Conservation (phyloP, 192 early-diverging fungal species). For the Allomyces macrogynus region DNA sequence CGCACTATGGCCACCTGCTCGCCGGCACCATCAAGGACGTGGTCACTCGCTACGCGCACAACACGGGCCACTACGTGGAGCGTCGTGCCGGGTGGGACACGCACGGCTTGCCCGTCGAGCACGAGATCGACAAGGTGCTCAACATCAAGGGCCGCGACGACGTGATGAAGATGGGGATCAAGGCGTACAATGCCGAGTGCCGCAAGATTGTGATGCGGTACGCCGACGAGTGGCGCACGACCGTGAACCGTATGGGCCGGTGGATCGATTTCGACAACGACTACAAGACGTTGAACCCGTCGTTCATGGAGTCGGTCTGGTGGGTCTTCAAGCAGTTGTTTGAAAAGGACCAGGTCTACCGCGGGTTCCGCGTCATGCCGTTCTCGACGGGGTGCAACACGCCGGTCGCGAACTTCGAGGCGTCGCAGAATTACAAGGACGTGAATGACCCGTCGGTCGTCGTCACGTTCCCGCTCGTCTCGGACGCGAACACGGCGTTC, state of each 20-base stretch:
- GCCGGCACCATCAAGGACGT: conserved; percentile 99
- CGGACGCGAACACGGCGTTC: conserved; percentile 54
- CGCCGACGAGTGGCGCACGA: conserved; percentile 71
- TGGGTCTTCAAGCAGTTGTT: conserved; percentile 97
- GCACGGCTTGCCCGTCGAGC: conserved; percentile 76
- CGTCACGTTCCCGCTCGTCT: conserved; percentile 79
- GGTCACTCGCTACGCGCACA: conserved; percentile 86
- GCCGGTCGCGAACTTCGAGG: conserved; percentile 93
- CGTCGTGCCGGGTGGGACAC: conserved; percentile 95
- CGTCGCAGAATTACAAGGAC: conserved; percentile 91
- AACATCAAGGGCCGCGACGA: conserved; percentile 52
- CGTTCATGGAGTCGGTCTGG: conserved; percentile 98
- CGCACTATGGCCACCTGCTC: conserved; percentile 95
- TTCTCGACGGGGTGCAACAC: conserved; percentile 84
- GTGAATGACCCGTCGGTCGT: conserved; percentile 87
- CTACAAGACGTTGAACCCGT: conserved; percentile 90
- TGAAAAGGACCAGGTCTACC: conserved; percentile 88
- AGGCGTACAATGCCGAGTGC: conserved; percentile 93
- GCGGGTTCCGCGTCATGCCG: conserved; percentile 83
- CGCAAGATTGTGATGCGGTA: conserved; percentile 93
- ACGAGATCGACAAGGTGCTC: conserved; percentile 89
- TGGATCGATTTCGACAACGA: conserved; percentile 99
- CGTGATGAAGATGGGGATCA: conserved; percentile 82
- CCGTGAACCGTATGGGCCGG: conserved; percentile 86
- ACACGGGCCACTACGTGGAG: conserved; percentile 92